Conservation (phyloP, 768 basidiomycete species). For the Calocera viscosa region DNA sequence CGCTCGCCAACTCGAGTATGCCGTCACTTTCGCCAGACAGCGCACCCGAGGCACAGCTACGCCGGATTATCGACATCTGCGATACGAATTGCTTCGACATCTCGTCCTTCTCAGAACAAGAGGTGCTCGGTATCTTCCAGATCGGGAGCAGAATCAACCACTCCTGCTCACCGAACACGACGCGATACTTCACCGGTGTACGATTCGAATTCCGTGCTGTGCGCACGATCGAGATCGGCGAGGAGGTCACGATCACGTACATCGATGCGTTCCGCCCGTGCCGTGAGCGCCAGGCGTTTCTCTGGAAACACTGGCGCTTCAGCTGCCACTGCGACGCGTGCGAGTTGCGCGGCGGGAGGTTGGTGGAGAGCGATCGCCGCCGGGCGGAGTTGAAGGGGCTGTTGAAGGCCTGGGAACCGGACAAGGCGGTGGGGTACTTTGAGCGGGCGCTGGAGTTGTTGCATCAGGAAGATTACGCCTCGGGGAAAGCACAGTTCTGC, state of each 20-base stretch:
- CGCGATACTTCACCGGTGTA: slow-evolving; percentile 9
- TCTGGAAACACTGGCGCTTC: slow-evolving; percentile 7
- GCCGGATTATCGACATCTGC: not conserved
- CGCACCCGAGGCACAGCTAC: not conserved
- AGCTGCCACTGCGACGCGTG: slow-evolving; percentile 11
- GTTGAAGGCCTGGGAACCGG: not conserved
- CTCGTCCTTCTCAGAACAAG: not conserved
- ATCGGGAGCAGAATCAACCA: slow-evolving; percentile 13
- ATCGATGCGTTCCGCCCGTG: slow-evolving; percentile 9
- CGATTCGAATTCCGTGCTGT: slow-evolving; percentile 12
- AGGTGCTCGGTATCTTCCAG: slow-evolving; percentile 7
- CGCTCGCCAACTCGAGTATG: not conserved
- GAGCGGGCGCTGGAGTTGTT: not conserved
- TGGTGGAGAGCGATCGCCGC: slow-evolving; percentile 4
- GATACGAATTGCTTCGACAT: slow-evolving; percentile 12
- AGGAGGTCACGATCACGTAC: slow-evolving; percentile 15
- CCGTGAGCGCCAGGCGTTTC: slow-evolving; percentile 1
- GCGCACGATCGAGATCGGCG: slow-evolving; percentile 10
- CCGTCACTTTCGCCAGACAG: not conserved
- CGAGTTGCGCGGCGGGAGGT: not conserved
- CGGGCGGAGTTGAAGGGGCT: not conserved
- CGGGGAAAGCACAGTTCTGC: not conserved
- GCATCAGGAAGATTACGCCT: not conserved
- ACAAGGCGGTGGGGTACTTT: not conserved
- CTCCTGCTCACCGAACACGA: slow-evolving; percentile 11